Evolutionary conservation across 2,329 filamentous ascomycete species (phyloP), one percentile per base, ranked within the genome.

Genomic region (Nectriaceae sp.): DNA sequence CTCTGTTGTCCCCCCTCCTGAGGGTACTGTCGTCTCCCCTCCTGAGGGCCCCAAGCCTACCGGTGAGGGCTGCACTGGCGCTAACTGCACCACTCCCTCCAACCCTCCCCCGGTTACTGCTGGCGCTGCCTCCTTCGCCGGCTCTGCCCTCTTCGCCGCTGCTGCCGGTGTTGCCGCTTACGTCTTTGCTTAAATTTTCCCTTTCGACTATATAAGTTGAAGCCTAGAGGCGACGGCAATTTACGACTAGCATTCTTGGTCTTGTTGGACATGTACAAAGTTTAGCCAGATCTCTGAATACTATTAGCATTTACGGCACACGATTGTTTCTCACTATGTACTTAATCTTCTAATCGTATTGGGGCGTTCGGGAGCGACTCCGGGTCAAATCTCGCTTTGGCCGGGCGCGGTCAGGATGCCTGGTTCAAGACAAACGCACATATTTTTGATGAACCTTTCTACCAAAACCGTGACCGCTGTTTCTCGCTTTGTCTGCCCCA

Each of bases 141-240:
- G 75, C 73, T 82, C 79, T 53, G 74, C 74, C 64, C 53, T 76
- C 63, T 69, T 82, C 64, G 80, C 80, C 66, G 79, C 75, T 57
- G 74, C 70, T 41, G 80, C 76, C 69, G 80, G 78, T 71, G 65
- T 79, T 47, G 75, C 71, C 53, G 80, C 78, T 65, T 69, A 80
- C 64, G 61, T 77, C 71, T 69, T 84, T 63, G 76, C 75, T 67
- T 83, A 83, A 78, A 65, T 67, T 41, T 52, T 59, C 65, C 51
- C 61, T 60, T 60, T 67, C 64, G 59, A 63, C 68, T 65, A 54
- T 60, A 60, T 64, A 52, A 60, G 66, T 68, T 63, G 63, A 68
- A 67, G 70, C 70, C 24, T 67, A 64, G 66, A 64, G 70, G 71
- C 64, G 64, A 67, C 64, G 70, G 68, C 66, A 69, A 62, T 66